phyloP scores from a whole-genome alignment of 257 asterid species.

The Nicotiana undulata region DNA sequence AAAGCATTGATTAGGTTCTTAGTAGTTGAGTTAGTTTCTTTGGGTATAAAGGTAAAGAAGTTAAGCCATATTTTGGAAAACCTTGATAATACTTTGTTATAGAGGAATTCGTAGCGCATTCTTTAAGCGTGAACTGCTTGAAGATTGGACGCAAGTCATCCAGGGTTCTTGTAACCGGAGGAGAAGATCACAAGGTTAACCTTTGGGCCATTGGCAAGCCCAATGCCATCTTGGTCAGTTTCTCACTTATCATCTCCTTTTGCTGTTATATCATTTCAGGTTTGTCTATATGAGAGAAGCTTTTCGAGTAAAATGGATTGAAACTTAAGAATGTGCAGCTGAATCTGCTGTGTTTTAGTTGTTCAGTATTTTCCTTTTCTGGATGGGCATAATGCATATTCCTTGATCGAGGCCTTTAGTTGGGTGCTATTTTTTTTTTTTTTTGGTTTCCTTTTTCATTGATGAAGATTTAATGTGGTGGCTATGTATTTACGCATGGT shows the following conservation, averaged over 20 bases:
- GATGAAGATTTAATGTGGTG: background rate
- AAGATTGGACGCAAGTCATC: slow-evolving; percentile 95
- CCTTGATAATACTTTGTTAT: slow-evolving; percentile 48
- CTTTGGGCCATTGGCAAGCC: slow-evolving; percentile 99
- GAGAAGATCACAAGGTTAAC: slow-evolving; percentile 98
- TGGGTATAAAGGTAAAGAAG: background rate
- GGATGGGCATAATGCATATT: background rate
- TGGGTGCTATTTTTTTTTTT: background rate
- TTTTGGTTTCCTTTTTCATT: background rate
- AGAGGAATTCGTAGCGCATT: slow-evolving; percentile 99
- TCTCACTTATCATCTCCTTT: slow-evolving; percentile 8
- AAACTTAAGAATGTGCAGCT: background rate
- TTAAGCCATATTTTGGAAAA: slow-evolving; percentile 13
- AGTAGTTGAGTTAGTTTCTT: background rate
- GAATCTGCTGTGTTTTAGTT: background rate
- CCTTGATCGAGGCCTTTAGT: background rate
- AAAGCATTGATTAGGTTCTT: background rate
- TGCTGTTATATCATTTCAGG: slow-evolving; percentile 3
- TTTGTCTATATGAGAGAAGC: background rate
- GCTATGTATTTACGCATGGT: background rate
- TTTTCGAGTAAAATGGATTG: background rate
- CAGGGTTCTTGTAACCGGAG: slow-evolving; percentile 96
- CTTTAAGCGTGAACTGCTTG: slow-evolving; percentile 89
- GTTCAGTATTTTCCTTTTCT: background rate
- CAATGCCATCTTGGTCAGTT: slow-evolving; percentile 89